phyloP scores from a whole-genome alignment of 768 basidiomycete genomes.

The Candolleomyces aberdarensis region DNA sequence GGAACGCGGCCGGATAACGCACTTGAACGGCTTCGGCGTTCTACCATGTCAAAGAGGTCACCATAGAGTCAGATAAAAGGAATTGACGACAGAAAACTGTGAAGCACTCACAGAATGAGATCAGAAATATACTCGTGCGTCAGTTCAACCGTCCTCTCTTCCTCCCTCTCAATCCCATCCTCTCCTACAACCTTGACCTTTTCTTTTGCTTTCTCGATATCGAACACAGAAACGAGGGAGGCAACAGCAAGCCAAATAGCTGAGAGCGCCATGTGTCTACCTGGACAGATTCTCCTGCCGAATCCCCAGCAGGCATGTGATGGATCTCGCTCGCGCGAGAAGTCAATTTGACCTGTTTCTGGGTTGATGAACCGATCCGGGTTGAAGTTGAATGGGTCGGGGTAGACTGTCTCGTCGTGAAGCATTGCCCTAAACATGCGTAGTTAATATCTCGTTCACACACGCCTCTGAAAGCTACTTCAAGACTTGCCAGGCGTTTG shows the following conservation, averaged over 20 bases:
- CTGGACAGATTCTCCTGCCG: conserved; percentile 26
- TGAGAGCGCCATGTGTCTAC: conserved; percentile 21
- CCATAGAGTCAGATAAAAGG: too few relatives aligned
- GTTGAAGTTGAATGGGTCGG: conserved; percentile 37
- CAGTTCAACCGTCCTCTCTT: conserved; percentile 6
- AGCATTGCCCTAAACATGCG: conserved; percentile 34
- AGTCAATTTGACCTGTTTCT: conserved; percentile 21
- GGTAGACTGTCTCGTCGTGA: conserved; percentile 34
- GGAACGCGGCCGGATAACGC: too few relatives aligned
- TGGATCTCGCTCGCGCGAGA: conserved; percentile 20
- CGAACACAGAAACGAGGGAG: conserved; percentile 18
- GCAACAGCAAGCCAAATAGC: conserved; percentile 24
- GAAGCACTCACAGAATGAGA: conserved; percentile 14
- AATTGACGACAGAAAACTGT: too few relatives aligned
- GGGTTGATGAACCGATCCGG: conserved; percentile 36
- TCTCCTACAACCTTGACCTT: conserved; percentile 11
- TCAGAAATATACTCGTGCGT: conserved; percentile 15
- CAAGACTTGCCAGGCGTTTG: conserved; percentile 28
- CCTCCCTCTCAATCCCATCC: not conserved
- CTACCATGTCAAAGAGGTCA: too few relatives aligned
- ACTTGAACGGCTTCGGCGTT: too few relatives aligned
- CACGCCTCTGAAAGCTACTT: not conserved
- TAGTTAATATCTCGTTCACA: not conserved
- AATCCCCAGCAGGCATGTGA: conserved; percentile 29
- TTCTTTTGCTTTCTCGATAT: conserved; percentile 22